Evolutionary conservation across 2,329 filamentous ascomycete genomes (phyloP).

Genomic region (Beauveria bassiana): DNA sequence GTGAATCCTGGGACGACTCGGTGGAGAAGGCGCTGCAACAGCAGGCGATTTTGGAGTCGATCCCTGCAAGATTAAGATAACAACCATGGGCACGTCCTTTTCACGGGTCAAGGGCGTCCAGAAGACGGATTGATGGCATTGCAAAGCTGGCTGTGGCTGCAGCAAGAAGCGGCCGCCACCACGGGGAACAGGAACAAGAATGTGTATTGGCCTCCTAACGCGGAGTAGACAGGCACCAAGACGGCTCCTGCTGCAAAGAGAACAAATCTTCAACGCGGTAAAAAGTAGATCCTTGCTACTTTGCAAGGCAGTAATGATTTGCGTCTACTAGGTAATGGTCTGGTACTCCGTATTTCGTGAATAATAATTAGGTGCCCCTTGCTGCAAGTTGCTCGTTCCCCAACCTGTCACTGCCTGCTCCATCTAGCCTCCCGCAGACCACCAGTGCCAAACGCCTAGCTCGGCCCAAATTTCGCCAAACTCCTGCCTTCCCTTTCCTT

Average conservation of each 20-base stretch:
- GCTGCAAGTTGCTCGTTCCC: neutral
- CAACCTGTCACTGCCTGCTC: neutral
- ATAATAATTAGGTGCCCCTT: neutral
- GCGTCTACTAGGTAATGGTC: neutral
- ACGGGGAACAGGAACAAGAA: too few relatives aligned
- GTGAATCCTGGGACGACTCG: neutral
- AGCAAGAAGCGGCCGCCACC: neutral
- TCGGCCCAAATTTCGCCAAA: slow-evolving; percentile 4
- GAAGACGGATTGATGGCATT: neutral
- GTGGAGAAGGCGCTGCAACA: neutral
- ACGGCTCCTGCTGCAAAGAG: neutral
- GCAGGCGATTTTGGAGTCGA: neutral
- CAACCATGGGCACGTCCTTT: neutral
- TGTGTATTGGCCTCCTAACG: too few relatives aligned
- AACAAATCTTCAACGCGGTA: too few relatives aligned
- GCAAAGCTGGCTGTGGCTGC: neutral
- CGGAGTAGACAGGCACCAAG: neutral
- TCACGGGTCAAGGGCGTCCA: neutral
- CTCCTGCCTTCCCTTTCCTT: neutral
- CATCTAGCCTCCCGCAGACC: neutral
- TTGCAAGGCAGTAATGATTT: neutral
- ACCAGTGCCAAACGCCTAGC: neutral
- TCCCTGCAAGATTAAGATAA: slow-evolving; percentile 4
- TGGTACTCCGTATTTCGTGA: too few relatives aligned
- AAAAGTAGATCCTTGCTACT: too few relatives aligned